Percentiles rank a stretch among this genome's conserved stretches.
phyloP scores from a whole-genome alignment of 2,329 filamentous ascomycete genomes.

The Phyllosticta citriasiana region DNA sequence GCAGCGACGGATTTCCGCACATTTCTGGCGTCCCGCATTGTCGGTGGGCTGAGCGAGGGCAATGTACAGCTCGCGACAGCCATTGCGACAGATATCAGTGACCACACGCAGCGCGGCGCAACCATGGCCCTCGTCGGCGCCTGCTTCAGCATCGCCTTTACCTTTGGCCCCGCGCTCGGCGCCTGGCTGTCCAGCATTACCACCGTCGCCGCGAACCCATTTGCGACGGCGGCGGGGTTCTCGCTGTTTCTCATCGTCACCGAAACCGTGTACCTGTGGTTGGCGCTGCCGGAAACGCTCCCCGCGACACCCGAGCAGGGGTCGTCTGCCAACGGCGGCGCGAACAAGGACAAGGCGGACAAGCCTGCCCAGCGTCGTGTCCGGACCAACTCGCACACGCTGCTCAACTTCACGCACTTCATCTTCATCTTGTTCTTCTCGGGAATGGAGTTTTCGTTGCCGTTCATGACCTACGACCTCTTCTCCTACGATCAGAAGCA shows the following conservation, averaged over 20 bases:
- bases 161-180: slow-evolving; percentile 85
- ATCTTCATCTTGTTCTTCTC: slow-evolving; percentile 93
- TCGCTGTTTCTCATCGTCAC: slow-evolving; percentile 73
- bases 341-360: slow-evolving; percentile 14
- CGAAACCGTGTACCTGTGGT: slow-evolving; percentile 83
- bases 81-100: slow-evolving; percentile 92
- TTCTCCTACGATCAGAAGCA: slow-evolving; percentile 71
- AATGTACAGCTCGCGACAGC: slow-evolving; percentile 95
- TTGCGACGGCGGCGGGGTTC: slow-evolving; percentile 83
- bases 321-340: slow-evolving; percentile 13
- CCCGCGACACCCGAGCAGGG: slow-evolving; percentile 40
- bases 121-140: slow-evolving; percentile 96
- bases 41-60: slow-evolving; percentile 89
- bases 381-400: slow-evolving; percentile 70
- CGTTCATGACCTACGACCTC: slow-evolving; percentile 94
- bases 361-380: slow-evolving; percentile 11
- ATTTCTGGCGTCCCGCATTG: slow-evolving; percentile 83
- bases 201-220: slow-evolving; percentile 77
- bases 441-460: slow-evolving; percentile 94
- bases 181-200: slow-evolving; percentile 73
- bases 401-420: slow-evolving; percentile 81
- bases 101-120: slow-evolving; percentile 69
- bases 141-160: slow-evolving; percentile 96
- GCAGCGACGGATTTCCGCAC: slow-evolving; percentile 88
- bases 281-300: slow-evolving; percentile 76